Conservation (phyloP, 495 filamentous ascomycete genomes). For the Hypoxylon crocopeplum region DNA sequence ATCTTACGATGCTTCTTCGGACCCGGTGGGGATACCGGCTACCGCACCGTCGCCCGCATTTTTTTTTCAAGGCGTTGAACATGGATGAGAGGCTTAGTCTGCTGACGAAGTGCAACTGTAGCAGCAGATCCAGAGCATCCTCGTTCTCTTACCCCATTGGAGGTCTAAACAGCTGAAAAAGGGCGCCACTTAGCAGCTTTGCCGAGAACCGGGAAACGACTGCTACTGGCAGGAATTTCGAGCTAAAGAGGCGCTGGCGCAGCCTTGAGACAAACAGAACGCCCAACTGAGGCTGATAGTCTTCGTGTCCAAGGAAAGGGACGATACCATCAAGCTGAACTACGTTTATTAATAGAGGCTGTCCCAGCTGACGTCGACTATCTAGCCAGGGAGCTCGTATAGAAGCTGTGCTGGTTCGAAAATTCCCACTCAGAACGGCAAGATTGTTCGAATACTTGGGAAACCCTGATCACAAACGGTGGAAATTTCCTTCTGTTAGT, state of each 20-base stretch:
- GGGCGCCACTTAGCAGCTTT: conserved; percentile 7
- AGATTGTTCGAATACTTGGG: background rate
- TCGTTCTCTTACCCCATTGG: background rate
- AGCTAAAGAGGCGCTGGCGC: too few relatives aligned
- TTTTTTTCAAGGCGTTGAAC: conserved; percentile 7
- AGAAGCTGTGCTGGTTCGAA: too few relatives aligned
- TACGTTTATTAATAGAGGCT: too few relatives aligned
- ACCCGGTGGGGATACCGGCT: conserved; percentile 22
- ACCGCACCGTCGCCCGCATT: conserved; percentile 2
- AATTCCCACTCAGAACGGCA: background rate
- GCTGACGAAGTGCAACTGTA: conserved; percentile 28
- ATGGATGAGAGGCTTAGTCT: conserved; percentile 13
- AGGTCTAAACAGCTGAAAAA: conserved; percentile 7
- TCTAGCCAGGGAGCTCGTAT: too few relatives aligned
- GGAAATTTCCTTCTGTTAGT: conserved; percentile 1
- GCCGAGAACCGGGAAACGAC: conserved; percentile 13
- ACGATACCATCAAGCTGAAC: too few relatives aligned
- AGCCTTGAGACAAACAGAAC: too few relatives aligned
- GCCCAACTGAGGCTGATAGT: too few relatives aligned
- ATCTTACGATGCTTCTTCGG: conserved; percentile 26
- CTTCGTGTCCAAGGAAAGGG: too few relatives aligned
- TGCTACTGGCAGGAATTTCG: conserved; percentile 2
- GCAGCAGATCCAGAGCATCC: conserved; percentile 8
- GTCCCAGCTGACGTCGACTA: too few relatives aligned
- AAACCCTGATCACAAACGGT: background rate